Evolutionary conservation across 495 filamentous ascomycete species (phyloP), one percentile per base, ranked within the genome.

Genomic region (Penicillium daleae): DNA sequence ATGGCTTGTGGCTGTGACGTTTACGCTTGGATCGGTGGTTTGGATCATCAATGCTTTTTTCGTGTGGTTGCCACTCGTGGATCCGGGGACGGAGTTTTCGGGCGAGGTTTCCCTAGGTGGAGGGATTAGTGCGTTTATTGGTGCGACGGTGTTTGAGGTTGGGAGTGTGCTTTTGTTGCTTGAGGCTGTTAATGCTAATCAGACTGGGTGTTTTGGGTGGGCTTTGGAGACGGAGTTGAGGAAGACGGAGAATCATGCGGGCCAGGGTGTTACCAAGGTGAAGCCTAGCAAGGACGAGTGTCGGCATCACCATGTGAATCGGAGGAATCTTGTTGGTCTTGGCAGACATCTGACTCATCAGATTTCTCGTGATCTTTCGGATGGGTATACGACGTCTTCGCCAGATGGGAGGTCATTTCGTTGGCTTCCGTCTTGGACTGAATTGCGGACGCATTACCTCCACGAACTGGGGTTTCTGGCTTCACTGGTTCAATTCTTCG

Each of bases 11-110:
- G 89, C 89, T 8, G 64, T 79, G 3, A 75, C 85, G 0, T 92
- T 91, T 74, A 89, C 87, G 0, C 63, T 86, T 3, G 90, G 87
- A 26, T 88, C 85, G 12, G 73, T 85, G 0, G 70, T 89, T 15
- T 91, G 88, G 88, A 80, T 86, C 8, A 78, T 91, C 63, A 91
- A 91, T 67, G 86, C 80, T 6, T 90, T 87, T 72, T 91, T 91
- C 66, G 80, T 83, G 39, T 89, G 82, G 76, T 74, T 90, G 5
- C 90, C 90, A 2, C 73, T 87, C 0, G 76, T 74, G 17, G 76
- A 79, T 37, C 86, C 87, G 0, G 63, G 56, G 1, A 82, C 80
- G 10, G 79, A 82, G 59, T 91, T 92, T 65, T 31, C 69, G 2
- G 76, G 76, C 26, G 89, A 91, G 70, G 66, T 69, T 0, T 44